A percentile compares a stretch with the other conserved stretches of the same genome.
phyloP scores from a whole-genome alignment of 371 early-diverging fungal species.

The Apophysomyces sp. region DNA sequence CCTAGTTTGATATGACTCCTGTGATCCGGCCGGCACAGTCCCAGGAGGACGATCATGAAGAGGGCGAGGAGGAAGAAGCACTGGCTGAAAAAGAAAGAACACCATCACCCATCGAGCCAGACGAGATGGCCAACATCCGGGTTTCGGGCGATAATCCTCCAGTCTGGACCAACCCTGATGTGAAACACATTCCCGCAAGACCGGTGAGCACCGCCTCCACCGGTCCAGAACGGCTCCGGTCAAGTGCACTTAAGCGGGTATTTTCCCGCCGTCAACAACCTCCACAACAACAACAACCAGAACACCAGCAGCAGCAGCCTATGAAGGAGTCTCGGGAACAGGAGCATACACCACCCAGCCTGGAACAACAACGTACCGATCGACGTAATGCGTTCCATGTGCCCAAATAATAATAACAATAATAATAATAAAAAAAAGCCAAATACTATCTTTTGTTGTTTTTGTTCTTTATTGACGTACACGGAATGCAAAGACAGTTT shows the following conservation, averaged over 20 bases:
- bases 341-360: not conserved
- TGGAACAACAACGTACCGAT: not conserved
- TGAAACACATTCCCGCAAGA: not conserved
- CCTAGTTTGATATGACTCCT: not conserved
- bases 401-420: conserved; percentile 4
- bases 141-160: not conserved
- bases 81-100: not conserved
- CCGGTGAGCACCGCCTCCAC: no score
- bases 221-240: not conserved
- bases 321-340: not conserved
- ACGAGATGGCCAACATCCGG: not conserved
- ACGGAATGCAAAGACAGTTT: conserved; percentile 49
- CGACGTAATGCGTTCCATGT: conserved; percentile 17
- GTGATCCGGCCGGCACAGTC: not conserved
- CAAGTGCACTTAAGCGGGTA: conserved; percentile 7
- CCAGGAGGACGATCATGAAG: not conserved
- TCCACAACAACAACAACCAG: not conserved
- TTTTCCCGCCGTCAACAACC: conserved; percentile 5
- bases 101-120: not conserved
- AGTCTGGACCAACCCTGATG: not conserved
- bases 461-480: conserved; percentile 15
- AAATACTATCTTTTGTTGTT: not conserved
- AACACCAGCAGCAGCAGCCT: conserved; percentile 4
- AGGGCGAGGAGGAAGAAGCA: not conserved
- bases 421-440: no score